A percentile compares a stretch with the other conserved stretches of the same genome.
phyloP scores from a whole-genome alignment of 228 moss, liverwort and hornwort genomes.

The Sphagnum magellanicum region DNA sequence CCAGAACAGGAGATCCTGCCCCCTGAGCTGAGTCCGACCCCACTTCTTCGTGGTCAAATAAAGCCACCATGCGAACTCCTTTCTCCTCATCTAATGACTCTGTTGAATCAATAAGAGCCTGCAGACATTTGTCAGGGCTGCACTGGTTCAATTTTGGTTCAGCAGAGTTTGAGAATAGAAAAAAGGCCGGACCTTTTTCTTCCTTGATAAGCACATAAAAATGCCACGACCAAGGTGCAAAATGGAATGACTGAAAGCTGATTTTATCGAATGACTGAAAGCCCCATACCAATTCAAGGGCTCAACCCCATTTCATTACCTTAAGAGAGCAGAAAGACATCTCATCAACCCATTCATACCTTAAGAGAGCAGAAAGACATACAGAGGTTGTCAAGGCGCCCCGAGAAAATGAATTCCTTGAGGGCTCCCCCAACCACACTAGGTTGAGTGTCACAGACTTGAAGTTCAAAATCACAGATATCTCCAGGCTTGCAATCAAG shows the following conservation, averaged over 20 bases:
- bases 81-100: constrained; percentile 54
- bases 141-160: too few relatives aligned
- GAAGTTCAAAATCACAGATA: constrained; percentile 77
- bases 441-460: constrained; percentile 86
- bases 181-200: too few relatives aligned
- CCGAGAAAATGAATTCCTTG: constrained; percentile 93
- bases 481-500: constrained; percentile 70
- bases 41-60: constrained; percentile 98
- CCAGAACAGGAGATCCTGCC: constrained; percentile 86
- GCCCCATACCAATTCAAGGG: too few relatives aligned
- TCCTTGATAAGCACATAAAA: too few relatives aligned
- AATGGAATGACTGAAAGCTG: too few relatives aligned
- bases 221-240: too few relatives aligned
- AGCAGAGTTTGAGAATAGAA: too few relatives aligned
- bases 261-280: too few relatives aligned
- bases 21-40: constrained; percentile 97
- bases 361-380: constrained; percentile 90
- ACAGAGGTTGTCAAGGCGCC: constrained; percentile 94
- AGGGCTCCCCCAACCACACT: constrained; percentile 82
- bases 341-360: constrained; percentile 23
- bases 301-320: too few relatives aligned
- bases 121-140: constrained; percentile 2
- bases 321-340: too few relatives aligned
- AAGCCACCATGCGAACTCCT: constrained; percentile 89
- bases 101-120: constrained; percentile 87